phyloP scores from a whole-genome alignment of 2,329 filamentous ascomycete species.

The Acrocalymma vagum region DNA sequence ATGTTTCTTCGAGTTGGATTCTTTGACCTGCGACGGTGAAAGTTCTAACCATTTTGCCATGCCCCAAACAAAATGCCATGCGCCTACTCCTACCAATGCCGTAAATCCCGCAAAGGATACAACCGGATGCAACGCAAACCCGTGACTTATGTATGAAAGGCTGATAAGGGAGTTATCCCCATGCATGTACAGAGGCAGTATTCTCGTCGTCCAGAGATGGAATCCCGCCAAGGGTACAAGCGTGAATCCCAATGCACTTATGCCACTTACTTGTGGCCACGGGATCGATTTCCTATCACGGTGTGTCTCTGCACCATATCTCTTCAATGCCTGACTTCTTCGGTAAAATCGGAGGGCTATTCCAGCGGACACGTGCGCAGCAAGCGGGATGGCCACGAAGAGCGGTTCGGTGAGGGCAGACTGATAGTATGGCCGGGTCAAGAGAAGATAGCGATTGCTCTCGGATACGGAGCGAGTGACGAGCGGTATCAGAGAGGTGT shows the following conservation, averaged over 20 bases:
- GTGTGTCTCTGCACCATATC: conserved; percentile 76
- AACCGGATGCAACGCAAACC: conserved; percentile 75
- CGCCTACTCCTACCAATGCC: conserved; percentile 71
- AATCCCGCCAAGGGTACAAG: conserved; percentile 71
- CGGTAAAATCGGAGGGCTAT: conserved; percentile 79
- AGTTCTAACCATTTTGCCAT: conserved; percentile 81
- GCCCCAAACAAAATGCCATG: conserved; percentile 85
- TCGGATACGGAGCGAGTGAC: conserved; percentile 62
- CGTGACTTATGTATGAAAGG: conserved; percentile 83
- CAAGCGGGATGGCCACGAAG: conserved; percentile 77
- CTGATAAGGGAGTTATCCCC: conserved; percentile 89
- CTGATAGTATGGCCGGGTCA: conserved; percentile 92
- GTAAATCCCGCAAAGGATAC: conserved; percentile 75
- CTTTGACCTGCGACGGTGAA: conserved; percentile 64
- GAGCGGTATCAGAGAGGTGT: conserved; percentile 55
- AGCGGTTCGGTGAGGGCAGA: conserved; percentile 78
- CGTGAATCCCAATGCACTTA: conserved; percentile 76
- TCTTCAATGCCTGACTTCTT: conserved; percentile 72
- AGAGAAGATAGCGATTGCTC: conserved; percentile 86
- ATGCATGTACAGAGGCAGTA: conserved; percentile 77
- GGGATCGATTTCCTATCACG: conserved; percentile 58
- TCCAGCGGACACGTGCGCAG: conserved; percentile 80
- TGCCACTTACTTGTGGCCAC: conserved; percentile 78
- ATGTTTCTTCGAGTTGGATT: conserved; percentile 58
- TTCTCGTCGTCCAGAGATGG: conserved; percentile 79